phyloP scores from a whole-genome alignment of 108 stramenopile species.

The Pinguiococcus pyrenoidosus region DNA sequence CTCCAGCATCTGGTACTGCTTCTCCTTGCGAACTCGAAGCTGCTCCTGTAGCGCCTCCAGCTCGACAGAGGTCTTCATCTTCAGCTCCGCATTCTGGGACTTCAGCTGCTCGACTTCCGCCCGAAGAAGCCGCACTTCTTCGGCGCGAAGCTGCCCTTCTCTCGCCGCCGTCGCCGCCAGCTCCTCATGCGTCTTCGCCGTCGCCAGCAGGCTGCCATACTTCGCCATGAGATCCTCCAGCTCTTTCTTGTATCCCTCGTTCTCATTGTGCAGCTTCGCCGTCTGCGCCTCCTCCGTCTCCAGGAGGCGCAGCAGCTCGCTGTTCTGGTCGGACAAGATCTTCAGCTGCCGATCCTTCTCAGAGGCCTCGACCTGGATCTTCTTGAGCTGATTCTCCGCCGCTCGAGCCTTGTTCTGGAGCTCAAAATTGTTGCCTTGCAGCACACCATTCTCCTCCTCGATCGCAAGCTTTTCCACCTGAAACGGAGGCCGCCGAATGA shows the following conservation, averaged over 20 bases:
- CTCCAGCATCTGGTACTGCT: constrained; percentile 66
- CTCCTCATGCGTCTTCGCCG: constrained; percentile 56
- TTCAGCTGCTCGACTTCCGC: constrained; percentile 58
- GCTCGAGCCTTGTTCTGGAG: constrained; percentile 38
- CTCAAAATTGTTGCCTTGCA: constrained; percentile 50
- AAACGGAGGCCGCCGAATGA: too few relatives aligned
- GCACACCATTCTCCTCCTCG: constrained; percentile 47
- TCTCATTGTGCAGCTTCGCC: constrained; percentile 30
- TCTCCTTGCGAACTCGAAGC: constrained; percentile 68
- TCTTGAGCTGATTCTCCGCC: constrained; percentile 44
- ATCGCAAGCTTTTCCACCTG: constrained; percentile 28
- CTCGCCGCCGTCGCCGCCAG: constrained; percentile 39
- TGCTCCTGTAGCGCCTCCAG: constrained; percentile 66
- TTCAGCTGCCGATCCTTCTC: constrained; percentile 52
- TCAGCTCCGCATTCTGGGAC: constrained; percentile 46
- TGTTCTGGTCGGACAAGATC: constrained; percentile 60
- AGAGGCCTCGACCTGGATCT: constrained; percentile 35
- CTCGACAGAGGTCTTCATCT: constrained; percentile 56
- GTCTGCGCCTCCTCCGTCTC: constrained; percentile 59
- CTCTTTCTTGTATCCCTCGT: constrained; percentile 36
- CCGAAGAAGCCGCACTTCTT: constrained; percentile 63
- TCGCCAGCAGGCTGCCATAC: constrained; percentile 46
- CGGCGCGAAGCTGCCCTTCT: constrained; percentile 60
- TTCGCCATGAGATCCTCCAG: constrained; percentile 33
- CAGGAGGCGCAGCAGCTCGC: constrained; percentile 59